Evolutionary conservation across 805 yeast species (phyloP), one percentile per base, ranked within the genome.

Genomic region (Yarrowia porcina): DNA sequence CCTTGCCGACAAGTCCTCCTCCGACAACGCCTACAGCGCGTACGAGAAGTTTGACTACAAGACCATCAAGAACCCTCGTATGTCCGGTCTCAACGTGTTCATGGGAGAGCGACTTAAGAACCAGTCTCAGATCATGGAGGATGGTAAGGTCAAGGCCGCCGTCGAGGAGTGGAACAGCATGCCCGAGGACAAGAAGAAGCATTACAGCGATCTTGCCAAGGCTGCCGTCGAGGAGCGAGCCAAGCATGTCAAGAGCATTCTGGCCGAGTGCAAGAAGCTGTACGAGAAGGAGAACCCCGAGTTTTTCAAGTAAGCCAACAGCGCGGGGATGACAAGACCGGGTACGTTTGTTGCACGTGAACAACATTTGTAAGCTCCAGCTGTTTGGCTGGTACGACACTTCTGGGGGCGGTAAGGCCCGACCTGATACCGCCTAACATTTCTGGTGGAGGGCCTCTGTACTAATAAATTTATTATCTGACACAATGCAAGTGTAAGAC

Each of bases 41-140:
- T 52, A 35, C 59, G 25, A 23, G 15, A 52, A 52, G 59, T 23
- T 15, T 12, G 59, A 52, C 33, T 52, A 35, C 59, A 25, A 5
- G 8, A 17, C 44, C 25, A 52, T 52, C 59, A 15, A 8, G 25
- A 9, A 25, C 44, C 44, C 59, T 44, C 35, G 36, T 42, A 25
- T 52, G 44, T 52, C 59, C 9, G 59, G 59, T 18, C 59, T 52
- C 59, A 52, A 52, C 59, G 15, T 52, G 11, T 52, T 12, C 35
- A 32, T 52, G 17, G 7, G 10, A 5, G 44, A 36, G 35, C 4
- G 5, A 8, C 59, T 52, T 32, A 36, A 23, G 25, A 23, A 35
- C 59, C 7, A 10, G 33, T 5, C 12, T 10, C 17, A 23, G 7
- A 10, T 52, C 13, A 1, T 52, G 2, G 59, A 23, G 44, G 44